A percentile compares a stretch with the other conserved stretches of the same genome.
These are phyloP conservation scores for Coemansia sp. DNA, from an alignment of 192 early-diverging fungal species.

Conservation along the genomic window DNA sequence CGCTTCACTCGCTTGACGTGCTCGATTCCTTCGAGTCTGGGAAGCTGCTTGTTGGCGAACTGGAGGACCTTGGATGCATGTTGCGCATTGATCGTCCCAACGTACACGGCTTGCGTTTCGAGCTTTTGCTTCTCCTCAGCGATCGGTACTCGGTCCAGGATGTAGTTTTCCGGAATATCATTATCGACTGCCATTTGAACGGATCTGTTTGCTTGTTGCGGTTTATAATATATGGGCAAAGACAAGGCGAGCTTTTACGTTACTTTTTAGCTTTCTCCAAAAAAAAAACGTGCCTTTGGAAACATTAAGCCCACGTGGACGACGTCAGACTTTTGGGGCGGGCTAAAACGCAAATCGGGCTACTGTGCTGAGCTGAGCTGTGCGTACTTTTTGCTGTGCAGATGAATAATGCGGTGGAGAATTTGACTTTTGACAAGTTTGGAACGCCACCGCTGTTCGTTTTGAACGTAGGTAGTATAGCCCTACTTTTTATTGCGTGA, in stretches of 20 bases:
- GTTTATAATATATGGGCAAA: not conserved
- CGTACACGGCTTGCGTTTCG: constrained; percentile 38
- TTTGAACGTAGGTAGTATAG: not conserved
- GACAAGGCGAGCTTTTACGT: not conserved
- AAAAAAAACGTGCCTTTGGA: no score
- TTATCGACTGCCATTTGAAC: not conserved
- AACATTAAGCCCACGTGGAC: not conserved
- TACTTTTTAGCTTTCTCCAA: no score
- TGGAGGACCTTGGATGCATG: constrained; percentile 24
- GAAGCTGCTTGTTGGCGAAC: constrained; percentile 20
- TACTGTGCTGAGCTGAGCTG: no score
- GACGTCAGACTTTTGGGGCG: no score
- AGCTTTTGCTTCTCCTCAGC: constrained; percentile 42
- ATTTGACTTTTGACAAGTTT: not conserved
- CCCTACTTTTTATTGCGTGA: no score
- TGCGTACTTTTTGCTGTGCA: no score
- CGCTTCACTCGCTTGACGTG: constrained; percentile 51
- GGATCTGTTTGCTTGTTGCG: not conserved
- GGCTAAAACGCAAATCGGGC: no score
- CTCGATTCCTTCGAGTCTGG: constrained; percentile 35
- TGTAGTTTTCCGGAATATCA: not conserved
- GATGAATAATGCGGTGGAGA: no score
- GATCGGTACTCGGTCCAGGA: constrained; percentile 28
- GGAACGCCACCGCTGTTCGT: not conserved
- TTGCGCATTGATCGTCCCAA: constrained; percentile 9